A percentile compares a stretch with the other conserved stretches of the same genome.
These are phyloP conservation scores for Hydrangea macrophylla DNA, from an alignment of 148 eudicot species.

Conservation along the genomic window DNA sequence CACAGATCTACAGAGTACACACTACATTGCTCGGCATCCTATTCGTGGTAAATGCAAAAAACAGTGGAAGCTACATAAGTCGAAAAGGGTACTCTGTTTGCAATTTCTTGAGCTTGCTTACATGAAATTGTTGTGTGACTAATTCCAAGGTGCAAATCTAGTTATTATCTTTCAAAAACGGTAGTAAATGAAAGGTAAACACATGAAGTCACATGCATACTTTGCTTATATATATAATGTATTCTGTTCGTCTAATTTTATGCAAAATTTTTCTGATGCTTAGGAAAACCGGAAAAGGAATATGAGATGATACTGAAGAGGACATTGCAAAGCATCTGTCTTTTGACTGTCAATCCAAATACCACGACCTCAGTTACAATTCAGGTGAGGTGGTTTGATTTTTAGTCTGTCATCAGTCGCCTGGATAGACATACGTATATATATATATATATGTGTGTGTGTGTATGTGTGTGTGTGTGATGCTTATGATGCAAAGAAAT, in stretches of 20 bases:
- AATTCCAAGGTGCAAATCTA: background rate
- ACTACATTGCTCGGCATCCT: background rate
- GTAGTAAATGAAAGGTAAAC: background rate
- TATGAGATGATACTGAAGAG: conserved; percentile 83
- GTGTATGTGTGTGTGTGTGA: no score
- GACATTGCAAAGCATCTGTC: conserved; percentile 86
- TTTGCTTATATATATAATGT: background rate
- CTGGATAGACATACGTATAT: background rate
- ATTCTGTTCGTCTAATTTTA: background rate
- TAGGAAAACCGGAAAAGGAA: conserved; percentile 87
- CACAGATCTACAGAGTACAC: background rate
- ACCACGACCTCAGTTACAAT: conserved; percentile 79
- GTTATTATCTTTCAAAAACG: background rate
- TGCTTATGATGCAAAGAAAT: no score
- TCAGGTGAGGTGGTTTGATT: conserved; percentile 47
- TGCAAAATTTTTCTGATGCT: conserved; percentile 6
- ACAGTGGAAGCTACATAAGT: background rate
- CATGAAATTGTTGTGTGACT: background rate
- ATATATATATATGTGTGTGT: no score
- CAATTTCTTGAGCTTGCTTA: background rate
- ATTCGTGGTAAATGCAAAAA: background rate
- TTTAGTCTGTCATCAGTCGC: background rate
- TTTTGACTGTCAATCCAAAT: conserved; percentile 71
- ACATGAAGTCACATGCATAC: background rate
- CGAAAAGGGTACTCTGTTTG: background rate